Evolutionary conservation across 495 filamentous ascomycete species (phyloP).

Genomic region (Cladorrhinum samala): DNA sequence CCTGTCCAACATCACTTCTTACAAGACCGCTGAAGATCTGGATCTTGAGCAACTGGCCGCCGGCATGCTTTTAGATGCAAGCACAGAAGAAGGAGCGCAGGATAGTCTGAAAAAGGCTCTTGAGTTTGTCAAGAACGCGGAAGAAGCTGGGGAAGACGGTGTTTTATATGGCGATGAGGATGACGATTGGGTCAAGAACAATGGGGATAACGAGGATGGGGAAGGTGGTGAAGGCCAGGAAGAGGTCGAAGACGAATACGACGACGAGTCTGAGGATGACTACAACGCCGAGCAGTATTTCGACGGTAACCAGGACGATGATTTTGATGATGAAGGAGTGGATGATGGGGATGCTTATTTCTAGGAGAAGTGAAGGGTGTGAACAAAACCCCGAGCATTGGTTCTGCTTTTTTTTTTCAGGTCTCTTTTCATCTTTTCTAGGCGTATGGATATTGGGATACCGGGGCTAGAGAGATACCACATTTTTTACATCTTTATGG

Average conservation of each 20-base stretch:
- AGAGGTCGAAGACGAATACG: slow-evolving; percentile 39
- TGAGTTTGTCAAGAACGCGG: slow-evolving; percentile 27
- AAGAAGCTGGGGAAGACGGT: slow-evolving; percentile 36
- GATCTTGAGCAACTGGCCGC: slow-evolving; percentile 14
- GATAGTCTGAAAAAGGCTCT: slow-evolving; percentile 31
- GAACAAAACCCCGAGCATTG: too few relatives aligned
- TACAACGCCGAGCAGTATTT: slow-evolving; percentile 53
- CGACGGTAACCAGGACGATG: slow-evolving; percentile 44
- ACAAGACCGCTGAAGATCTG: slow-evolving; percentile 30
- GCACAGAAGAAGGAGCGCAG: slow-evolving; percentile 14
- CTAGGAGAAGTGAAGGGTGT: not conserved
- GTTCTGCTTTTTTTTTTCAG: too few relatives aligned
- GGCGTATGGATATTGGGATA: too few relatives aligned
- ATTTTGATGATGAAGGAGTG: slow-evolving; percentile 43
- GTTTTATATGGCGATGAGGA: slow-evolving; percentile 36
- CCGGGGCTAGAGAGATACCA: too few relatives aligned
- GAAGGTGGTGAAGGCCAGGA: slow-evolving; percentile 40
- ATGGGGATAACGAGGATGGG: slow-evolving; percentile 30
- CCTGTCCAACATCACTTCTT: slow-evolving; percentile 26
- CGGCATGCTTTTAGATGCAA: not conserved
- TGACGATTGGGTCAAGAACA: slow-evolving; percentile 36
- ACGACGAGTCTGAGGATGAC: slow-evolving; percentile 45
- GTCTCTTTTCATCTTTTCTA: too few relatives aligned
- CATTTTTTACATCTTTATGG: too few relatives aligned
- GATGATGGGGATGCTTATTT: slow-evolving; percentile 32